Conservation (phyloP, 768 basidiomycete genomes). For the Cyclocybe aegerita region DNA sequence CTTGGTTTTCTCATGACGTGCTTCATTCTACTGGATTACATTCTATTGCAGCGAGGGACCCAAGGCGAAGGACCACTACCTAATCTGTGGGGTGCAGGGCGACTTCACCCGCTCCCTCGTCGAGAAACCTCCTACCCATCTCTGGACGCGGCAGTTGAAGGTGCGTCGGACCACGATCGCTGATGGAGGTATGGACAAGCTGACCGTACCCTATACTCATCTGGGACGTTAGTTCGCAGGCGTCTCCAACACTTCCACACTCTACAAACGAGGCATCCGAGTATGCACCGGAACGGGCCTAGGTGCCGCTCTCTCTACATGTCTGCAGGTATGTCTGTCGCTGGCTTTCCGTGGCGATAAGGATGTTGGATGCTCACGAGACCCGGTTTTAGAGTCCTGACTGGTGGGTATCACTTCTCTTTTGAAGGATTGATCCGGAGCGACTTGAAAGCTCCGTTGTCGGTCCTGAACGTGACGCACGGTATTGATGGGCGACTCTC, state of each 20-base stretch:
- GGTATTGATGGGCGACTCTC: too few relatives aligned
- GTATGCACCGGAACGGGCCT: slow-evolving; percentile 86
- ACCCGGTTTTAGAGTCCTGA: slow-evolving; percentile 38
- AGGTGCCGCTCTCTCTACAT: slow-evolving; percentile 79
- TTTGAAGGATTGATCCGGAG: slow-evolving; percentile 7
- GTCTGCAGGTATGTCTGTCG: slow-evolving; percentile 62
- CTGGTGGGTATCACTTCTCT: slow-evolving; percentile 33
- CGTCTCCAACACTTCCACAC: slow-evolving; percentile 73
- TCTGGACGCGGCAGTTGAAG: slow-evolving; percentile 85
- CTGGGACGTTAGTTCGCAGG: slow-evolving; percentile 60
- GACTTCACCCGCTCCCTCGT: slow-evolving; percentile 80
- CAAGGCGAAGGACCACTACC: slow-evolving; percentile 72
- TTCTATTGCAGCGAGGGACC: slow-evolving; percentile 56
- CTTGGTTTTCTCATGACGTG: slow-evolving; percentile 5
- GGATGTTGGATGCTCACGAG: slow-evolving; percentile 9
- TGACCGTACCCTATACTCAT: background rate
- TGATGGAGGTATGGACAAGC: background rate
- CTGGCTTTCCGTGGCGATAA: background rate
- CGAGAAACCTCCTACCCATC: slow-evolving; percentile 63
- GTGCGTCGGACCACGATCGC: slow-evolving; percentile 29
- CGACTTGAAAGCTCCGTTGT: background rate
- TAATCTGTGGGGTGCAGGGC: slow-evolving; percentile 84
- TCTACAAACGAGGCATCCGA: slow-evolving; percentile 81
- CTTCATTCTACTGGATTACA: background rate
- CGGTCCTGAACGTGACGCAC: background rate